Percentiles rank a stretch among this genome's conserved stretches.
These are phyloP conservation scores for Purpureocillium lavendulum DNA, from an alignment of 2,329 filamentous ascomycete species.

Conservation along the genomic window DNA sequence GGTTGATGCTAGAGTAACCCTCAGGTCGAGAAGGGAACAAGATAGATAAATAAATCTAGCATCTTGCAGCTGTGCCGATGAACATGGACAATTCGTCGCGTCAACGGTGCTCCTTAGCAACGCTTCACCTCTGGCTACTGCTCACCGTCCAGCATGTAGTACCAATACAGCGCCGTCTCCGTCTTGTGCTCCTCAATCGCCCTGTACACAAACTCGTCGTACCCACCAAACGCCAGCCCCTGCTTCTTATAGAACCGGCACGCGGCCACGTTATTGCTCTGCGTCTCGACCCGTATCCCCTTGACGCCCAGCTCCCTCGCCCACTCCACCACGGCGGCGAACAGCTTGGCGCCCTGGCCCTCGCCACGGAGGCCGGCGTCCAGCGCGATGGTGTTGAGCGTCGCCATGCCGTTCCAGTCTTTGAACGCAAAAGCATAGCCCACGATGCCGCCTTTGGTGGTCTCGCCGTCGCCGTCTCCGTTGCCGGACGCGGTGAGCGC, in stretches of 20 bases:
- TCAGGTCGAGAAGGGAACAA: too few species aligned
- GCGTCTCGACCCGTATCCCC: conserved; percentile 7
- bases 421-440: conserved; percentile 7
- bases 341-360: conserved; percentile 6
- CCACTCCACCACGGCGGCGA: conserved; percentile 8
- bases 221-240: conserved; percentile 10
- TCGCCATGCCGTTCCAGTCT: conserved; percentile 12
- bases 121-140: too few species aligned
- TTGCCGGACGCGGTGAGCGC: not conserved
- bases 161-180: conserved; percentile 10
- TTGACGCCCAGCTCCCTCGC: conserved; percentile 6
- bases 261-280: conserved; percentile 9
- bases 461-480: not conserved
- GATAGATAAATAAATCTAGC: too few species aligned
- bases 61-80: too few species aligned
- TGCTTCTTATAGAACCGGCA: conserved; percentile 9
- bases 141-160: conserved; percentile 4
- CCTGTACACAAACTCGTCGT: conserved; percentile 10
- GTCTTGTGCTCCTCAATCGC: conserved; percentile 4
- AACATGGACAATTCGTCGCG: too few species aligned
- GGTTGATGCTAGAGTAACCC: too few species aligned
- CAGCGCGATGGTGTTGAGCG: conserved; percentile 7
- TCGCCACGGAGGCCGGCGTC: conserved; percentile 7
- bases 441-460: not conserved
- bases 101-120: too few species aligned